Evolutionary conservation across 305 asterid genomes (phyloP), one percentile per base, ranked within the genome.

Genomic region (Petunia hybrid): DNA sequence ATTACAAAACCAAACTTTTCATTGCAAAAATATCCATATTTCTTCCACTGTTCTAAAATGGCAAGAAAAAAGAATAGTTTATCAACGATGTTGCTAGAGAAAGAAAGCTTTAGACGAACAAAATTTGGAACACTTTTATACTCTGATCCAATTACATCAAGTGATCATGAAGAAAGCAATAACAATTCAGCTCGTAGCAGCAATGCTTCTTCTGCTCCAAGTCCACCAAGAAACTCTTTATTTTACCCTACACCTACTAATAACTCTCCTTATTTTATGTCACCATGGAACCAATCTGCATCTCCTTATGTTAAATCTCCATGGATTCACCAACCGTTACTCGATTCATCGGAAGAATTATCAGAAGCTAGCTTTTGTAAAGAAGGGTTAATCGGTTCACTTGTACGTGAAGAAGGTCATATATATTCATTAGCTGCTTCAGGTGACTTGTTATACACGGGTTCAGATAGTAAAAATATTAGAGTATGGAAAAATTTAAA

Each of bases 211-310:
- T 71, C 78, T 2, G 57, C 71, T 16, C 80, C 87, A 0, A 82
- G 64, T 79, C 73, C 85, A 51, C 61, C 84, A 45, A 38, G 79
- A 43, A 76, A 68, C 60, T 42, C 65, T 82, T 83, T 22, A 76
- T 93, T 16, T 85, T 81, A 64, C 83, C 89, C 0, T 56, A 70
- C 14, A 87, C 80, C 85, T 76, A 84, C 80, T 86, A 83, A 14
- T 10, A 71, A 71, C 1, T 92, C 98, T 1, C 95, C 97, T 0
- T 89, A 82, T 70, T 48, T 75, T 70, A 82, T 87, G 86, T 95
- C 98, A 3, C 98, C 98, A 1, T 93, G 93, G 94, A 92, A 85
- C 83, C 92, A 93, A 0, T 93, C 97, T 0, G 95, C 96, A 1
- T 92, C 84, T 10, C 97, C 98, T 2, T 92, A 84, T 61, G 35